Percentiles rank a stretch among this genome's conserved stretches.
phyloP scores from a whole-genome alignment of 441 rosid species.

The Metrosideros polymorpha region DNA sequence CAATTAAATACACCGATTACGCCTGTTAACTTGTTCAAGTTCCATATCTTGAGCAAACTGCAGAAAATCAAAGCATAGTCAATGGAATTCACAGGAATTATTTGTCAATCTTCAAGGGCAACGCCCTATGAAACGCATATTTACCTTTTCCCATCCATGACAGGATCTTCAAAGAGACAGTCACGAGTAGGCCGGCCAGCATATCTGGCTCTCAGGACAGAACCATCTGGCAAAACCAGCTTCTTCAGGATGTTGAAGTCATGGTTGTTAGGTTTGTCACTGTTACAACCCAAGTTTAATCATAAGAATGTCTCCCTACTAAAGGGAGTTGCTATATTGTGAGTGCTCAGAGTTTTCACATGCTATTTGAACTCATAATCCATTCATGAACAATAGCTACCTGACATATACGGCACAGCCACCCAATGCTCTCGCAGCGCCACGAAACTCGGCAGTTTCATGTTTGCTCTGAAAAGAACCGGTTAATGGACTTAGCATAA shows the following conservation, averaged over 20 bases:
- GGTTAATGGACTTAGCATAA: neutral
- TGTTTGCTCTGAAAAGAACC: slow-evolving; percentile 46
- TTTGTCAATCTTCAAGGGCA: neutral
- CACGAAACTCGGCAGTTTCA: slow-evolving; percentile 52
- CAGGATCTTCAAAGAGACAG: slow-evolving; percentile 57
- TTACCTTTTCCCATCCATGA: slow-evolving; percentile 68
- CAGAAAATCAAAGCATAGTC: neutral
- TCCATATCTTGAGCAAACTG: slow-evolving; percentile 56
- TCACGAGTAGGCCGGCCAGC: slow-evolving; percentile 69
- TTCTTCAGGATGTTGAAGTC: slow-evolving; percentile 59
- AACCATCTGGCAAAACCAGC: slow-evolving; percentile 62
- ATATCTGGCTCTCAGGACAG: slow-evolving; percentile 53
- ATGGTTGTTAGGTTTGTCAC: slow-evolving; percentile 67
- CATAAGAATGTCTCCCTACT: neutral
- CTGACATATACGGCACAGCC: slow-evolving; percentile 71
- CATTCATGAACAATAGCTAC: slow-evolving; percentile 12
- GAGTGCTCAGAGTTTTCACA: neutral
- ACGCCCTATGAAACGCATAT: neutral
- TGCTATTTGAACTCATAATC: neutral
- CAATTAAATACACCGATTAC: slow-evolving; percentile 65
- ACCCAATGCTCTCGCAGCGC: slow-evolving; percentile 61
- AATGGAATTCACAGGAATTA: neutral
- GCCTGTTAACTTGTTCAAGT: slow-evolving; percentile 52
- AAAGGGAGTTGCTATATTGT: neutral
- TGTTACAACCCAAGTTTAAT: slow-evolving; percentile 6